A percentile compares a stretch with the other conserved stretches of the same genome.
phyloP scores from a whole-genome alignment of 2,329 filamentous ascomycete genomes.

The Colletotrichum lentis region DNA sequence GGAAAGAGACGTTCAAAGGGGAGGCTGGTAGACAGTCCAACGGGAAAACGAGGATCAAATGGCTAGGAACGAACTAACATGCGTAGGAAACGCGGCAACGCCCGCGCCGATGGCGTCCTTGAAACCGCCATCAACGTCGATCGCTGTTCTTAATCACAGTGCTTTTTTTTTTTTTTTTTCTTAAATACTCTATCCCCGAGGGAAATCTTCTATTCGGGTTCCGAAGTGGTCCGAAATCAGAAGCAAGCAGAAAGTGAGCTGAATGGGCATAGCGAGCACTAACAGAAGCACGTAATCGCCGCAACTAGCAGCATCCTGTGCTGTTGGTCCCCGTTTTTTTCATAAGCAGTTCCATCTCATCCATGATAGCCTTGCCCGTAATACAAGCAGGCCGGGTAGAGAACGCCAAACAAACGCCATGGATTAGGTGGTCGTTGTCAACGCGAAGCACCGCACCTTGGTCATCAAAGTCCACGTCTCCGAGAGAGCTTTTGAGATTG shows the following conservation, averaged over 20 bases:
- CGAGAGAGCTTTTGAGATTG: not conserved
- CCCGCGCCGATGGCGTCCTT: slow-evolving; percentile 1
- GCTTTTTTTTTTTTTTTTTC: too few relatives aligned
- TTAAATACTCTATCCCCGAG: too few relatives aligned
- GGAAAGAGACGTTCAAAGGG: not conserved
- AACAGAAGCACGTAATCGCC: too few relatives aligned
- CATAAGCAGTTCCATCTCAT: not conserved
- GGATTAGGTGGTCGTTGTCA: not conserved
- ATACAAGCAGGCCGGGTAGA: not conserved
- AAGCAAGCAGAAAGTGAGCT: too few relatives aligned
- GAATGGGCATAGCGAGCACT: too few relatives aligned
- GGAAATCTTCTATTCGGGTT: too few relatives aligned
- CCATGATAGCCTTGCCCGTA: not conserved
- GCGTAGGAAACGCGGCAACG: not conserved
- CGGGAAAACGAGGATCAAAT: not conserved
- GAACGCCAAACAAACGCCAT: not conserved
- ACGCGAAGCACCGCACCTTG: not conserved
- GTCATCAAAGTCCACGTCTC: not conserved
- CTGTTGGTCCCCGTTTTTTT: not conserved
- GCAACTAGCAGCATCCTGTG: not conserved
- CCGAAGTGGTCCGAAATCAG: too few relatives aligned
- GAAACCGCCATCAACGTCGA: not conserved
- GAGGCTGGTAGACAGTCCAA: not conserved
- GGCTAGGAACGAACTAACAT: not conserved
- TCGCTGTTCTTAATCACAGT: too few relatives aligned